A percentile compares a stretch with the other conserved stretches of the same genome.
Conservation (phyloP, 2,329 filamentous ascomycete species). For the Decorospora gaudefroyi region DNA sequence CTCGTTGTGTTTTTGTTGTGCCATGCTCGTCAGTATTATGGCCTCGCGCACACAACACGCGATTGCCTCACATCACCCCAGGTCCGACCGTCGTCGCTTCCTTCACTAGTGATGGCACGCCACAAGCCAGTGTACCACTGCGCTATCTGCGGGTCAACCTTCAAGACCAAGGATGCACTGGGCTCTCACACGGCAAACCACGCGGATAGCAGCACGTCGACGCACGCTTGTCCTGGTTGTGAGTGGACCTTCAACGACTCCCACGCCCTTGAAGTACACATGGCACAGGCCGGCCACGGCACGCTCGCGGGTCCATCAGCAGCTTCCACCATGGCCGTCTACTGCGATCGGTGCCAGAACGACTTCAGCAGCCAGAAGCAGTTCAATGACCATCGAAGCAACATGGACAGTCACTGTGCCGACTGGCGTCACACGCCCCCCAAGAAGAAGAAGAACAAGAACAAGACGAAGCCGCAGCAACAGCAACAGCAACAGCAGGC, state of each 20-base stretch:
- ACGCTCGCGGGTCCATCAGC: background rate
- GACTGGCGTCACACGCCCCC: slow-evolving; percentile 16
- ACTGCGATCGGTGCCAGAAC: slow-evolving; percentile 19
- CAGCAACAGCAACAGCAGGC: too few species aligned
- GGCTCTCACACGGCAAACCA: slow-evolving; percentile 21
- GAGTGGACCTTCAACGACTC: slow-evolving; percentile 23
- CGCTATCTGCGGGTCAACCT: slow-evolving; percentile 24
- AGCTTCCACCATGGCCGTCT: slow-evolving; percentile 1
- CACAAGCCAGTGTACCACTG: slow-evolving; percentile 17
- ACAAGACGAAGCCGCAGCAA: too few species aligned
- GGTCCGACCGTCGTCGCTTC: background rate
- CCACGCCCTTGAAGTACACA: slow-evolving; percentile 29
- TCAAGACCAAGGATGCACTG: slow-evolving; percentile 19
- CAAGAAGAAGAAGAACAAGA: too few species aligned
- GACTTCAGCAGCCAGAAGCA: slow-evolving; percentile 13
- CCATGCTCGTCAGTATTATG: slow-evolving; percentile 3
- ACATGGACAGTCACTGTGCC: slow-evolving; percentile 17
- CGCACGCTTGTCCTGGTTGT: slow-evolving; percentile 20
- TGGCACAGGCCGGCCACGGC: slow-evolving; percentile 17
- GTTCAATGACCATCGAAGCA: slow-evolving; percentile 19
- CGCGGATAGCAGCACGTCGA: slow-evolving; percentile 5
- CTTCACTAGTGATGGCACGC: slow-evolving; percentile 1
- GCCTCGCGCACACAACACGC: slow-evolving; percentile 6
- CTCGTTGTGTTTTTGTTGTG: background rate
- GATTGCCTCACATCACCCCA: background rate